These are phyloP conservation scores for Talaromyces thailandensis DNA, from an alignment of 495 filamentous ascomycete genomes.

Conservation along the genomic window DNA sequence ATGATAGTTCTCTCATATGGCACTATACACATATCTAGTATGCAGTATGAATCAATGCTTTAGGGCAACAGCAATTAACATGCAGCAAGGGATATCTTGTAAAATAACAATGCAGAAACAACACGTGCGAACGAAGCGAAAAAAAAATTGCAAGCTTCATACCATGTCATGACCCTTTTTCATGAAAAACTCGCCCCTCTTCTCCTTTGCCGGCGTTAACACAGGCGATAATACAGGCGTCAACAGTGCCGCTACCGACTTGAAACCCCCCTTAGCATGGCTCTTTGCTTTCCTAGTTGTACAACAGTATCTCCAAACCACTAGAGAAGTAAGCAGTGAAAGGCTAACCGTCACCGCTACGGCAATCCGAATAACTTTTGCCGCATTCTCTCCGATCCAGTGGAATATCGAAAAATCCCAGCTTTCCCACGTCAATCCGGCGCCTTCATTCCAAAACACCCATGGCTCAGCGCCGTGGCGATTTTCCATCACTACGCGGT, in stretches of 20 bases:
- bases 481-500: conserved; percentile 34
- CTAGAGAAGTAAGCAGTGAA: neutral
- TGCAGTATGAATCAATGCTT: neutral
- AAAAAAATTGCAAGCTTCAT: neutral
- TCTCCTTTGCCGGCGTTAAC: neutral
- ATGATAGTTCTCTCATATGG: neutral
- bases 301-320: conserved; percentile 4
- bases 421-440: conserved; percentile 34
- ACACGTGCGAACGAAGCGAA: neutral
- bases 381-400: neutral
- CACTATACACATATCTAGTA: neutral
- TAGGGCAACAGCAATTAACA: neutral
- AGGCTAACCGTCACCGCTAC: neutral
- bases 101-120: neutral
- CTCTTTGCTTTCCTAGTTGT: neutral
- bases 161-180: neutral
- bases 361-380: neutral
- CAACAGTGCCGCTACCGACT: neutral
- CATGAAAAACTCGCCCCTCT: neutral
- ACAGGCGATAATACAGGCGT: neutral
- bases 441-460: conserved; percentile 31
- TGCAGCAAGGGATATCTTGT: neutral
- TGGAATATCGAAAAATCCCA: conserved; percentile 18
- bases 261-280: neutral
- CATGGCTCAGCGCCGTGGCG: conserved; percentile 24